Conservation (phyloP, 208 protist species). For the Tritrichomonas musculus region DNA sequence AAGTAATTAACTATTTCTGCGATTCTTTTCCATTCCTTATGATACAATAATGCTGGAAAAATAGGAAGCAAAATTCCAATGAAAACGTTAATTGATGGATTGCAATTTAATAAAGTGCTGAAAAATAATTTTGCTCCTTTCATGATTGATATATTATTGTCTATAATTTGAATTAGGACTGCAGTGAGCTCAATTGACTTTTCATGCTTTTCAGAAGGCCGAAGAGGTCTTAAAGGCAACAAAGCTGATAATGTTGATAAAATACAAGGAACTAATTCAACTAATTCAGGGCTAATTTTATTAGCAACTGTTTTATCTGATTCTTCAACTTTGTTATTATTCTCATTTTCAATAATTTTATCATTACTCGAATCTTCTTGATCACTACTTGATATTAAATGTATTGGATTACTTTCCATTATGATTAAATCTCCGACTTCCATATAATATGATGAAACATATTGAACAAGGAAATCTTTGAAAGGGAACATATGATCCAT, state of each 20-base stretch:
- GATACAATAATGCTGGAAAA: background rate
- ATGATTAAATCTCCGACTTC: background rate
- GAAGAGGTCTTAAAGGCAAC: background rate
- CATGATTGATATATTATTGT: background rate
- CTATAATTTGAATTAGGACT: background rate
- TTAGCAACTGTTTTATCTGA: background rate
- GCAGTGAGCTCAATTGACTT: background rate
- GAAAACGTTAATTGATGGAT: background rate
- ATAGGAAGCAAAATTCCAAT: background rate
- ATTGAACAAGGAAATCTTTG: constrained; percentile 23
- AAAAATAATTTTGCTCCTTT: background rate
- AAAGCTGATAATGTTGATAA: background rate
- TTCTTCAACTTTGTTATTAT: background rate
- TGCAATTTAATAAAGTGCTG: background rate
- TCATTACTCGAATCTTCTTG: too few relatives aligned
- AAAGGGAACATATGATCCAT: background rate
- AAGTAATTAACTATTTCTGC: background rate
- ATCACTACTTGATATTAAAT: too few relatives aligned
- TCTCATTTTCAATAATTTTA: too few relatives aligned
- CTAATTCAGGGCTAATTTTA: background rate
- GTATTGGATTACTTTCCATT: too few relatives aligned
- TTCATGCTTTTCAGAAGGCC: background rate
- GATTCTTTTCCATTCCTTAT: background rate
- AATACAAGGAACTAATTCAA: background rate
- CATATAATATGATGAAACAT: background rate